Percentiles rank a stretch among this genome's conserved stretches.
These are phyloP conservation scores for Lecanoromycetidae sp. DNA, from an alignment of 2,329 filamentous ascomycete genomes.

Conservation along the genomic window DNA sequence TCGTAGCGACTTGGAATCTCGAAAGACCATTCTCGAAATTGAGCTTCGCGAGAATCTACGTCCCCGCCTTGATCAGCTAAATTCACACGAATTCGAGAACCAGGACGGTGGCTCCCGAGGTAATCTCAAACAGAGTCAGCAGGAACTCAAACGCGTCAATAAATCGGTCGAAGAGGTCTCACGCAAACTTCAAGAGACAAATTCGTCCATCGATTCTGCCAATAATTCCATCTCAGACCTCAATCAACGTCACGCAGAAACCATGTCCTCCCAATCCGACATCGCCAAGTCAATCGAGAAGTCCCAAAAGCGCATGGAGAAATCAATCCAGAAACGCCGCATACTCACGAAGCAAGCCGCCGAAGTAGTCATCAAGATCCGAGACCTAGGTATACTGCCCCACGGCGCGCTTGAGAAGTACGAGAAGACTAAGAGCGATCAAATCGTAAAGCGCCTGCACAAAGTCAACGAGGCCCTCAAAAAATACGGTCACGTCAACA, in stretches of 20 bases:
- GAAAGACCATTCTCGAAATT: conserved; percentile 72
- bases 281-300: conserved; percentile 67
- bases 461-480: conserved; percentile 88
- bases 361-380: conserved; percentile 78
- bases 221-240: conserved; percentile 45
- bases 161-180: conserved; percentile 57
- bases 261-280: conserved; percentile 61
- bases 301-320: conserved; percentile 81
- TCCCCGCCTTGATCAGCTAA: conserved; percentile 76
- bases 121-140: conserved; percentile 43
- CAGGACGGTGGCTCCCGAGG: conserved; percentile 41
- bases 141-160: conserved; percentile 56
- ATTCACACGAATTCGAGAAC: conserved; percentile 59
- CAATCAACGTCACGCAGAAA: conserved; percentile 48
- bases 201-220: conserved; percentile 54
- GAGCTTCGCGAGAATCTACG: conserved; percentile 82
- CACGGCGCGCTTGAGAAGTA: conserved; percentile 92
- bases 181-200: conserved; percentile 59
- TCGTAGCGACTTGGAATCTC: conserved; percentile 64
- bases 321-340: conserved; percentile 78
- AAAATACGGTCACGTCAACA: conserved; percentile 97
- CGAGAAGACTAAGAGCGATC: conserved; percentile 65
- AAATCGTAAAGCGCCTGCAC: conserved; percentile 62
- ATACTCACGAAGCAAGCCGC: conserved; percentile 62
- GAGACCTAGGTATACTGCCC: conserved; percentile 81